Percentiles rank a stretch among this genome's conserved stretches.
phyloP scores from a whole-genome alignment of 345 rosid genomes.

The Leavenworthia alabamica region DNA sequence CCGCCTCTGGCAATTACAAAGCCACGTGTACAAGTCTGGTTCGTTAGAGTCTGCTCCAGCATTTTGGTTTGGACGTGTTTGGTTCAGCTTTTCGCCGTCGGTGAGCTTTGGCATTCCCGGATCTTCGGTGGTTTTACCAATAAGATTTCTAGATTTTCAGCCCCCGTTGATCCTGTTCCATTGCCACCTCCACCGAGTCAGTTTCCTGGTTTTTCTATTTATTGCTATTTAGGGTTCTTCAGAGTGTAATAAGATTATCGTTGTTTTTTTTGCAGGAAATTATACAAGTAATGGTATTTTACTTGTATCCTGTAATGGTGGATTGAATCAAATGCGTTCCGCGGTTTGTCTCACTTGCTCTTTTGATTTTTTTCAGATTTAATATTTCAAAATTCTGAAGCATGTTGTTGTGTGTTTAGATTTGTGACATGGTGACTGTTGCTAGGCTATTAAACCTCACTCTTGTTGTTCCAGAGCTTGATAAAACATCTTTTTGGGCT shows the following conservation, averaged over 20 bases:
- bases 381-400: slow-evolving; percentile 1
- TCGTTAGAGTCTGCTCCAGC: slow-evolving; percentile 77
- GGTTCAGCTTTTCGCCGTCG: slow-evolving; percentile 83
- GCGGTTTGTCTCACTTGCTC: slow-evolving; percentile 50
- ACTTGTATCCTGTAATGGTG: slow-evolving; percentile 83
- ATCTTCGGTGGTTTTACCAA: slow-evolving; percentile 46
- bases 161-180: slow-evolving; percentile 29
- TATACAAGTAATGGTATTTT: slow-evolving; percentile 79
- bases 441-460: slow-evolving; percentile 90
- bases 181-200: slow-evolving; percentile 48
- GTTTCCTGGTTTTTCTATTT: slow-evolving; percentile 15
- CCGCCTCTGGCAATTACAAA: slow-evolving; percentile 49
- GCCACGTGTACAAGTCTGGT: slow-evolving; percentile 75
- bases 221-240: not conserved
- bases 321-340: slow-evolving; percentile 96
- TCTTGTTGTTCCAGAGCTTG: slow-evolving; percentile 92
- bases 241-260: not conserved
- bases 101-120: slow-evolving; percentile 77
- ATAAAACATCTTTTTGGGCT: slow-evolving; percentile 95
- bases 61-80: slow-evolving; percentile 96
- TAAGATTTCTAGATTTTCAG: slow-evolving; percentile 39
- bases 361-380: not conserved
- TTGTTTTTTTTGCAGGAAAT: slow-evolving; percentile 51
- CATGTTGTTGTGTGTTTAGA: slow-evolving; percentile 43
- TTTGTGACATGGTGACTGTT: slow-evolving; percentile 87